Percentiles rank a stretch among this genome's conserved stretches.
phyloP scores from a whole-genome alignment of 139 green algal genomes.

The Tetraselmis chui region DNA sequence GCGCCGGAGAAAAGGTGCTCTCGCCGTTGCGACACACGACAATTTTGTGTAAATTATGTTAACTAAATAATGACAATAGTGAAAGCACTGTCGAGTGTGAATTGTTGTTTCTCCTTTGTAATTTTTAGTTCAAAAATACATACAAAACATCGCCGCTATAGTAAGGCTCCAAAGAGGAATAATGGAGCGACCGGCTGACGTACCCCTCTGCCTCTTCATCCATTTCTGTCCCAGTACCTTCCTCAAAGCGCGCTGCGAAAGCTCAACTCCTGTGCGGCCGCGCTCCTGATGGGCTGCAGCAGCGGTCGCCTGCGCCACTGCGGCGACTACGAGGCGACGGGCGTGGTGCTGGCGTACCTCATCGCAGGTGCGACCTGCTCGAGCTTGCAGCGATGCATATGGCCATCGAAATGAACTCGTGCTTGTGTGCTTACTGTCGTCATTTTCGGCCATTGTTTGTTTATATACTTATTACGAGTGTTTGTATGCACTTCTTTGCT shows the following conservation, averaged over 20 bases:
- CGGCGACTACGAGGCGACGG: slow-evolving; percentile 55
- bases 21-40: no score
- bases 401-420: not conserved
- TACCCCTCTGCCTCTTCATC: no score
- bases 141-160: no score
- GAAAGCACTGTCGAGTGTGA: no score
- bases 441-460: not conserved
- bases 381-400: no score
- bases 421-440: not conserved
- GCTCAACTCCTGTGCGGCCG: slow-evolving; percentile 49
- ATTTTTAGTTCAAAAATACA: no score
- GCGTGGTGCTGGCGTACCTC: slow-evolving; percentile 67
- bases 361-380: slow-evolving; percentile 60
- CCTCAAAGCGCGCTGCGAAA: slow-evolving; percentile 39
- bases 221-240: no score
- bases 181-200: no score
- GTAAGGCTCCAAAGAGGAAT: no score
- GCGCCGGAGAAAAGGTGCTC: slow-evolving; percentile 54
- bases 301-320: slow-evolving; percentile 55
- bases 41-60: no score
- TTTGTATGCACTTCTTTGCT: not conserved
- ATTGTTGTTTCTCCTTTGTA: no score
- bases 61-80: no score
- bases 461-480: not conserved
- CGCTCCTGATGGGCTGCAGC: slow-evolving; percentile 89